Evolutionary conservation across 2,329 filamentous ascomycete genomes (phyloP).

Genomic region (Trichocomaceae sp.): DNA sequence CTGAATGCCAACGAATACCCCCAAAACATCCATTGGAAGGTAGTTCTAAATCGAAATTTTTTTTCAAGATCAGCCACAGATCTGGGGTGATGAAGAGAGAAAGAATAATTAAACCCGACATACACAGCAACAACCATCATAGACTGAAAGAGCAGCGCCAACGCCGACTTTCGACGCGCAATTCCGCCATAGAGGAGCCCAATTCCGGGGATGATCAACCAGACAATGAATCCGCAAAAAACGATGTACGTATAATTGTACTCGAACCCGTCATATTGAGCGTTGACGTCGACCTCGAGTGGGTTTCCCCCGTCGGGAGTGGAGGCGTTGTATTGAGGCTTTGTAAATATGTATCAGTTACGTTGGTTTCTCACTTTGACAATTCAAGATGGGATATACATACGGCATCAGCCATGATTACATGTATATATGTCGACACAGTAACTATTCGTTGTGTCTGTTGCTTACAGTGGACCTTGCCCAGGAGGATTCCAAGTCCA

Average conservation of each 20-base stretch:
- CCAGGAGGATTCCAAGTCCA: too few species aligned
- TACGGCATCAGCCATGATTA: constrained; percentile 8
- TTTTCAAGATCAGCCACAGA: neutral
- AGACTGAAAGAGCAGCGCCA: constrained; percentile 57
- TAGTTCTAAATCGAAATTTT: constrained; percentile 18
- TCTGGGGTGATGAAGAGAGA: too few species aligned
- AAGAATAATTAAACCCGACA: constrained; percentile 17
- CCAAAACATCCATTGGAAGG: constrained; percentile 57
- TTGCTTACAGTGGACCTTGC: too few species aligned
- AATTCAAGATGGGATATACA: neutral
- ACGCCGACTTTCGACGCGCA: constrained; percentile 55
- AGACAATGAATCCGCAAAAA: constrained; percentile 56
- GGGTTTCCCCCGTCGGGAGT: constrained; percentile 51
- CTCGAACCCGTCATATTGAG: constrained; percentile 53
- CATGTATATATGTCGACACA: neutral
- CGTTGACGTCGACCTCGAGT: constrained; percentile 49
- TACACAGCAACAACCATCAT: constrained; percentile 52
- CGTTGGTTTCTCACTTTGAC: neutral
- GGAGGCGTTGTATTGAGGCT: constrained; percentile 32
- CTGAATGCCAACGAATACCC: constrained; percentile 60
- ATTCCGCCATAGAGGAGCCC: constrained; percentile 60
- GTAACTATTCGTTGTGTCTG: too few species aligned
- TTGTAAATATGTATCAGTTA: neutral
- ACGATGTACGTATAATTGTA: constrained; percentile 55
- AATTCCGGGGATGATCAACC: constrained; percentile 61